Base-by-base conservation (phyloP, 192 early-diverging fungal species). In the Ramicandelaber brevisporus region DNA sequence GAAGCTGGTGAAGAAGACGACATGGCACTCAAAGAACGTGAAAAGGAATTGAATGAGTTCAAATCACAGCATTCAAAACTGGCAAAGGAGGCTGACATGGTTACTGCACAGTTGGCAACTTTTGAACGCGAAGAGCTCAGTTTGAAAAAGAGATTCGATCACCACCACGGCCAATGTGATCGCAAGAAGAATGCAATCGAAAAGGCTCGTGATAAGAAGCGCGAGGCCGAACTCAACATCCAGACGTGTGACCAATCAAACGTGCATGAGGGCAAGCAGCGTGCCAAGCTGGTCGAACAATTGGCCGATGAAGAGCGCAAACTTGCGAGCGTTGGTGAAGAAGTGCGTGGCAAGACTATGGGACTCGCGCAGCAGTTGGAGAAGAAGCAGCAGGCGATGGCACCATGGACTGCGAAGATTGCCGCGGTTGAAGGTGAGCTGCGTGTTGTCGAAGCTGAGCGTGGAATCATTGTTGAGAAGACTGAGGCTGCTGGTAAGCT, bases 271-370 rank as follows among this genome's bases (percentile, higher is more conserved):
- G 44, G 55, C 12, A 29, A 25, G 14, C 78, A 89, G 30, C 26
- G 70, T 1, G 59, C 53, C 0, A 53, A 59, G 6, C 55, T 87
- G 10, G 69, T 68, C 31, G 56, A 46, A 17, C 55, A 65, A 4
- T 36, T 85, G 17, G 55, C 44, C 6, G 43, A 8, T 8, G 84
- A 86, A 33, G 73, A 84, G 24, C 46, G 42, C 6, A 47, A 48
- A 27, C 48, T 97, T 24, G 78, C 84, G 27, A 56, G 68, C 16
- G 85, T 97, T 31, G 58, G 60, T 20, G 60, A 72, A 39, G 58
- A 70, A 21, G 51, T 96, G 28, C 64, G 68, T 55, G 79, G 74
- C 21, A 96, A 95, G 45, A 92, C 93, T 0, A 68, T 80, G 19
- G 58, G 32, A n/a, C 73, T 77, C 38, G 67, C 80, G 23, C 44